Evolutionary conservation across 768 basidiomycete genomes (phyloP), one percentile per base, ranked within the genome.

Genomic region (Termitomyces sp.): DNA sequence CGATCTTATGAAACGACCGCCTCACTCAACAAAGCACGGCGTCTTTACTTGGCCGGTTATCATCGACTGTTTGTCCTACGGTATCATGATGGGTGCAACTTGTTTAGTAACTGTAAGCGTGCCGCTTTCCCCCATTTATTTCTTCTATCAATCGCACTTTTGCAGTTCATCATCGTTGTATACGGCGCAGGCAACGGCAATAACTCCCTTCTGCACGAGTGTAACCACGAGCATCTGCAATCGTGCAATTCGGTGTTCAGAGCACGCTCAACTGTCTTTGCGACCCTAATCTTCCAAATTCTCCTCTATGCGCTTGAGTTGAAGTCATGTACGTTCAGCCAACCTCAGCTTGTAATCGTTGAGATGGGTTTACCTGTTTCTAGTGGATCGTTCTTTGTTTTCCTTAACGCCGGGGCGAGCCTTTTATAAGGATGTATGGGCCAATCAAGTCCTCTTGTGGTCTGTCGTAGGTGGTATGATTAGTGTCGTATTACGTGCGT

Each of bases 1-100:
- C 4, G 80, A 85, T 62, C 70, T 83, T 20, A 83, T 85, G 81
- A 72, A 69, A 48, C 70, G 70, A 54, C 76, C 76, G 0, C 81
- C 82, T 0, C 75, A 76, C 59, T 67, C 68, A 3, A 60, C 70
- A 24, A 73, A 72, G 54, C 68, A 68, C 13, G 75, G 76, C 59
- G 67, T 76, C 30, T 76, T 77, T 56, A 69, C 73, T 6, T 75
- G 72, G 73, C 69, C 72, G 12, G 63, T 76, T 13, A 73, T 76
- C 49, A 62, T 74, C 31, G 75, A 76, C 51, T 72, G 68, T 58
- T 50, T 76, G n/a, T 66, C 70, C 2, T 75, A 75, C 54, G 76
- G 75, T 8, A 61, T 75, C 31, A 61, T 74, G 24, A 77, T 76
- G 71, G 75, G 74, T 12, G 71, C 63, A 4, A 71, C 69, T 2